Evolutionary conservation across 2,329 filamentous ascomycete species (phyloP).

Genomic region (Fusarium robinianum): DNA sequence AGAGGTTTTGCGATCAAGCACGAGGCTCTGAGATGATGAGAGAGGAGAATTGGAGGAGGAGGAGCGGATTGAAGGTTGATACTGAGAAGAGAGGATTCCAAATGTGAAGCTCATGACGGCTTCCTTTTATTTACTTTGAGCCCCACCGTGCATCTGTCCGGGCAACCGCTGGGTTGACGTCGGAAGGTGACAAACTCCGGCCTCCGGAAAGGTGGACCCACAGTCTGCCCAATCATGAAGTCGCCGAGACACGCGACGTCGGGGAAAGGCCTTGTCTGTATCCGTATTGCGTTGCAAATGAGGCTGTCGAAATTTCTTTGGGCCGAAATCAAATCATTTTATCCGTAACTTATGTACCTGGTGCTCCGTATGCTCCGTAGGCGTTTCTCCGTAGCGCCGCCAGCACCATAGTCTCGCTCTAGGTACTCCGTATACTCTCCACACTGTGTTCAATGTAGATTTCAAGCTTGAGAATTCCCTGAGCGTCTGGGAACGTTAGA

Average conservation of each 20-base stretch:
- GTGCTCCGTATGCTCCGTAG: no score
- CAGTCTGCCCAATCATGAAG: constrained; percentile 22
- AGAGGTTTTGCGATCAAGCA: constrained; percentile 26
- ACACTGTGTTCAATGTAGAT: no score
- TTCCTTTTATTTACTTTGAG: constrained; percentile 54
- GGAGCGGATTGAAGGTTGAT: constrained; percentile 32
- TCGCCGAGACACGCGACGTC: constrained; percentile 1
- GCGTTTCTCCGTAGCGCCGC: no score
- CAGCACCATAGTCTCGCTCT: no score
- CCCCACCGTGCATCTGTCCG: constrained; percentile 42
- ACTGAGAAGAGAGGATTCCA: constrained; percentile 31
- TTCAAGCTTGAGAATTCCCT: no score
- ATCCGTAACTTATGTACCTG: no score
- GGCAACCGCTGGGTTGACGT: constrained; percentile 40
- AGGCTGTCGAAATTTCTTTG: constrained; percentile 30
- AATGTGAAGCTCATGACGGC: constrained; percentile 26
- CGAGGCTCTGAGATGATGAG: constrained; percentile 9
- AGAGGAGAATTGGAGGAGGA: constrained; percentile 12
- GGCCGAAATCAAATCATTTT: no score
- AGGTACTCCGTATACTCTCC: no score
- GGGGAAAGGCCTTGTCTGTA: constrained; percentile 16
- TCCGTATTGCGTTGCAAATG: constrained; percentile 17
- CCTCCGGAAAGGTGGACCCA: constrained; percentile 23
- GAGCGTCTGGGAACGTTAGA: no score
- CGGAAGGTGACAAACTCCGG: constrained; percentile 27